Base-by-base conservation (phyloP, 306 rosid species). In the Trifolium dubium region DNA sequence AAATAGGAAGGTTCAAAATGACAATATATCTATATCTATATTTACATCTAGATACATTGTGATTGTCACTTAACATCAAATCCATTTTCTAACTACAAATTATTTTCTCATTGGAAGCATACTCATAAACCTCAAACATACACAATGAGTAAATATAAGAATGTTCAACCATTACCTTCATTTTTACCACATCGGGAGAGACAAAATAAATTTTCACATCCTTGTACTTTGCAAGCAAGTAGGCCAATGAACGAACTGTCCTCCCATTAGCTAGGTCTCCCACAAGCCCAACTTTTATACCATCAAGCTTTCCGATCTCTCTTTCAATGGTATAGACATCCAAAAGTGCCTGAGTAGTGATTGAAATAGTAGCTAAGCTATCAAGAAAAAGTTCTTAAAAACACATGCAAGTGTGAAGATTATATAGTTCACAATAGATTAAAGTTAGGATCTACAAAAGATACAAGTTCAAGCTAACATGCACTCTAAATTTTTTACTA, bases 241-340 rank as follows among this genome's bases (percentile, higher is more conserved):
- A 93, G 28, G 97, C 97, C 64, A 93, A 84, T 10, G 98, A 93
- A 39, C 92, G 93, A 55, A 90, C 96, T 4, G 98, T 90, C 83
- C 98, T 90, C 54, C 97, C 98, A 39, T 87, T 90, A 7, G 97
- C 93, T 77, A 90, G 97, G 81, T 89, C 98, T 73, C 98, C 97
- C 35, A 92, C 96, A 18, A 87, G 92, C 70, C 87, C 98, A 76
- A 92, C 92, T 75, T 77, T 89, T 35, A 90, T 89, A 10, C 89
- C 90, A 69, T 92, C 97, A 39, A 90, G 82, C 83, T 80, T 86
- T 73, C 97, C 96, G 41, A 90, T 78, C 84, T 89, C 93, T 83
- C 90, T 89, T 67, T 87, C 89, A 81, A 90, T 84, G 69, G 97
- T 86, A 72, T 90, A 93, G 54, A 90, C 88, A 76, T 93, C 97